Base-by-base conservation (phyloP, 345 rosid species). In the Pseudoturritis turrita region DNA sequence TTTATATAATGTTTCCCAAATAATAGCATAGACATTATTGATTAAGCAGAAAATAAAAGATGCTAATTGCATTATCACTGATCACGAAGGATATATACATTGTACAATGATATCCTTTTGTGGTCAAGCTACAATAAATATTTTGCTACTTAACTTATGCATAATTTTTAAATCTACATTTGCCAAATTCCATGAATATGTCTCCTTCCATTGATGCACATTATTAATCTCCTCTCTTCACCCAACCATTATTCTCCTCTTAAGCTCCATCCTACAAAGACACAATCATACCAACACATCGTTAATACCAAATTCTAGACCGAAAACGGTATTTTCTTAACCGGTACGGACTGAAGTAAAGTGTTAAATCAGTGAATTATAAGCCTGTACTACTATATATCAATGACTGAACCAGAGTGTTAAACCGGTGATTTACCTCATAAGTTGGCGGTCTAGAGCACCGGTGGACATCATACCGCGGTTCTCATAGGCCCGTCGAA, bases 401-500 rank as follows among this genome's bases (percentile, higher is more conserved):
- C 17, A 40, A 54, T 19, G 22, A 40, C n/a, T 68, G 3, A n/a
- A 31, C 13, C 21, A 21, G 2, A 36, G 33, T 15, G 7, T 5
- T 36, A 12, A 26, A 6, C 29, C 5, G 41, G 10, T 39, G 19
- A 51, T 18, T 65, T 74, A 87, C 96, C 88, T 84, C 81, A 88
- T 80, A 59, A 94, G 95, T 51, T 76, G 67, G 57, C 95, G 82
- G 66, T 94, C 98, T 13, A 86, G 82, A 55, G 68, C 62, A 3
- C 96, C 82, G 44, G 96, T 68, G 1, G 95, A 76, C 53, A 94
- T 73, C 22, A 91, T 65, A 37, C 98, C 98, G 37, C 91, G 83
- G 23, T 94, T 94, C 83, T 94, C 98, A 66, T 94, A 96, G 7
- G 97, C 97, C 58, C 98, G 76, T 76, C 98, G 76, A 2, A 94